Conservation (phyloP, 2,329 filamentous ascomycete species). For the Aspergillus persii region DNA sequence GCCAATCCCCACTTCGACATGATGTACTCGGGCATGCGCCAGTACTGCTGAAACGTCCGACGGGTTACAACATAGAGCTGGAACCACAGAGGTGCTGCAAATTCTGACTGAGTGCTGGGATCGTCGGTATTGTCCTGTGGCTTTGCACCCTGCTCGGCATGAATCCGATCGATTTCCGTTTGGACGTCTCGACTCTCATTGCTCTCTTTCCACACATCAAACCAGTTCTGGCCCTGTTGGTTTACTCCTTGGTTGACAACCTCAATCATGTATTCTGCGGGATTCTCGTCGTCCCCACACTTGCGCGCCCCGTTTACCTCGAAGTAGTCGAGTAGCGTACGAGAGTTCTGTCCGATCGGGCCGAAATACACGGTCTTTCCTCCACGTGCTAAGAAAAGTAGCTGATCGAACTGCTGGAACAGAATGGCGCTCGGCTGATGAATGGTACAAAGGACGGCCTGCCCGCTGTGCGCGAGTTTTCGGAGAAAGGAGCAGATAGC, state of each 20-base stretch:
- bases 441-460: slow-evolving; percentile 88
- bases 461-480: slow-evolving; percentile 80
- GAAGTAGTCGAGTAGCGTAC: slow-evolving; percentile 62
- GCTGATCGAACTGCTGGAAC: slow-evolving; percentile 73
- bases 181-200: slow-evolving; percentile 54
- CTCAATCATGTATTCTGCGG: slow-evolving; percentile 70
- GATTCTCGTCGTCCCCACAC: slow-evolving; percentile 63
- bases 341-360: slow-evolving; percentile 59
- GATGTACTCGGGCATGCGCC: slow-evolving; percentile 81
- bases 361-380: slow-evolving; percentile 68
- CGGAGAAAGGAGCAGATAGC: slow-evolving; percentile 79
- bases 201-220: slow-evolving; percentile 59
- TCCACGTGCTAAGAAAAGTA: slow-evolving; percentile 62
- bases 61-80: slow-evolving; percentile 66
- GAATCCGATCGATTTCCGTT: slow-evolving; percentile 57
- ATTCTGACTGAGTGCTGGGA: slow-evolving; percentile 64
- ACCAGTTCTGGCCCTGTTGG: slow-evolving; percentile 53
- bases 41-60: slow-evolving; percentile 86
- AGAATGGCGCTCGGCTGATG: slow-evolving; percentile 90
- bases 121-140: slow-evolving; percentile 24
- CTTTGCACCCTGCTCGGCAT: slow-evolving; percentile 40
- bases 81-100: slow-evolving; percentile 67
- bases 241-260: slow-evolving; percentile 48
- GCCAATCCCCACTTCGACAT: slow-evolving; percentile 73
- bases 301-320: slow-evolving; percentile 57